Evolutionary conservation across 2,329 filamentous ascomycete genomes (phyloP).

Genomic region (Paramyrothecium sp.): DNA sequence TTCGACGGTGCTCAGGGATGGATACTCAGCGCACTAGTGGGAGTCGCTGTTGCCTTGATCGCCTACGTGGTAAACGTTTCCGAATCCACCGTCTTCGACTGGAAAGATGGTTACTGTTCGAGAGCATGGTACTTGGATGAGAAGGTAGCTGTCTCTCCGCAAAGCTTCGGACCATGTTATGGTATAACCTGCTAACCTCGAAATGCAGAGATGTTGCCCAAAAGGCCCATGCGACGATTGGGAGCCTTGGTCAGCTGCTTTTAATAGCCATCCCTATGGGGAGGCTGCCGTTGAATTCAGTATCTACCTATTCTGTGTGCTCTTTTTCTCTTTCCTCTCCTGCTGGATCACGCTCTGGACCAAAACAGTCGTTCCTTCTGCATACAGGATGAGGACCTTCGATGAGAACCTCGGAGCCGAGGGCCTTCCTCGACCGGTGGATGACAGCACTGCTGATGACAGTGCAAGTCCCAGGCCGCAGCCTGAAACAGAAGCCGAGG

Average conservation of each 20-base stretch:
- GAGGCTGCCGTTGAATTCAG: constrained; percentile 70
- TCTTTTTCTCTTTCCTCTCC: constrained; percentile 67
- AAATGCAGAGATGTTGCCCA: constrained; percentile 50
- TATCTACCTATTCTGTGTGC: constrained; percentile 71
- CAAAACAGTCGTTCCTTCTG: constrained; percentile 91
- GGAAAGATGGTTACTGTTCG: constrained; percentile 84
- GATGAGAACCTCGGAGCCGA: constrained; percentile 89
- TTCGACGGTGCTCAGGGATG: constrained; percentile 92
- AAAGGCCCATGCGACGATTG: constrained; percentile 55
- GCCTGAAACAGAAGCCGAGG: constrained; percentile 31
- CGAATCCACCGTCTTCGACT: constrained; percentile 82
- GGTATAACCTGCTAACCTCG: constrained; percentile 7
- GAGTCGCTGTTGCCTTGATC: constrained; percentile 77
- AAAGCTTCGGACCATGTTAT: background rate
- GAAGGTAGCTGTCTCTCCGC: constrained; percentile 43
- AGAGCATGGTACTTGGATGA: constrained; percentile 71
- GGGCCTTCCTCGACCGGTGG: constrained; percentile 31
- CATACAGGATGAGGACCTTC: constrained; percentile 80
- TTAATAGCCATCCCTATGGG: constrained; percentile 43
- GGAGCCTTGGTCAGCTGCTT: constrained; percentile 52
- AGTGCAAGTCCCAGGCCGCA: constrained; percentile 41
- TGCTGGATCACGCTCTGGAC: constrained; percentile 83
- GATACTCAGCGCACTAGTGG: constrained; percentile 89
- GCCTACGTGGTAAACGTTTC: constrained; percentile 89
- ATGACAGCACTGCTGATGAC: constrained; percentile 41